Conservation (phyloP, 495 filamentous ascomycete genomes). For the Tuber indicum region DNA sequence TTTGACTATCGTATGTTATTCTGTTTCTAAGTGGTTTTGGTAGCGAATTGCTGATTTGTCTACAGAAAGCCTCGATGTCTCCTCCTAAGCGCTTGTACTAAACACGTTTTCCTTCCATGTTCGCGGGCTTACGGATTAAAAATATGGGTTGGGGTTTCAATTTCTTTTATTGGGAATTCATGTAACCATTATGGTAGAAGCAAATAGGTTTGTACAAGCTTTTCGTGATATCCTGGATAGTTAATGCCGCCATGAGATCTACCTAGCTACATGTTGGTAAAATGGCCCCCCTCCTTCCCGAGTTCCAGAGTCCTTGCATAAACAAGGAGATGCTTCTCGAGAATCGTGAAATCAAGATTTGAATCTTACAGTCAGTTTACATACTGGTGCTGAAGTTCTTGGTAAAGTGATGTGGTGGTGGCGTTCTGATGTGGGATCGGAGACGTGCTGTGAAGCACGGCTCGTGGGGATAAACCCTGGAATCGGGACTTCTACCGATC, state of each 20-base stretch:
- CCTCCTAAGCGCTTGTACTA: constrained; percentile 96
- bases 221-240: not conserved
- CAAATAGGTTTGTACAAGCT: not conserved
- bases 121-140: not conserved
- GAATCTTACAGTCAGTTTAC: not conserved
- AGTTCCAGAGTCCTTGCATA: not conserved
- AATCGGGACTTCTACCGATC: not conserved
- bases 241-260: not conserved
- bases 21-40: not conserved
- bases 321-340: not conserved
- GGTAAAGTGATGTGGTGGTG: not conserved
- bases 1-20: constrained; percentile 64
- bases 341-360: not conserved
- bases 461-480: not conserved
- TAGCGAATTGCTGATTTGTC: constrained; percentile 15
- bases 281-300: not conserved
- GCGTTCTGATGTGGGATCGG: not conserved
- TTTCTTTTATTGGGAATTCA: not conserved
- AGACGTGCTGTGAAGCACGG: not conserved
- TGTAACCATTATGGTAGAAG: not conserved
- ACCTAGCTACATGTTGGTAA: not conserved
- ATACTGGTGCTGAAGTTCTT: not conserved
- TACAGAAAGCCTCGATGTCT: constrained; percentile 89
- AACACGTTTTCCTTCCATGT: constrained; percentile 17
- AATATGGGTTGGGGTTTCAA: not conserved